A percentile compares a stretch with the other conserved stretches of the same genome.
Evolutionary conservation across 1,139 yeast genomes (phyloP).

Genomic region (Scheffersomyces segobiensis): DNA sequence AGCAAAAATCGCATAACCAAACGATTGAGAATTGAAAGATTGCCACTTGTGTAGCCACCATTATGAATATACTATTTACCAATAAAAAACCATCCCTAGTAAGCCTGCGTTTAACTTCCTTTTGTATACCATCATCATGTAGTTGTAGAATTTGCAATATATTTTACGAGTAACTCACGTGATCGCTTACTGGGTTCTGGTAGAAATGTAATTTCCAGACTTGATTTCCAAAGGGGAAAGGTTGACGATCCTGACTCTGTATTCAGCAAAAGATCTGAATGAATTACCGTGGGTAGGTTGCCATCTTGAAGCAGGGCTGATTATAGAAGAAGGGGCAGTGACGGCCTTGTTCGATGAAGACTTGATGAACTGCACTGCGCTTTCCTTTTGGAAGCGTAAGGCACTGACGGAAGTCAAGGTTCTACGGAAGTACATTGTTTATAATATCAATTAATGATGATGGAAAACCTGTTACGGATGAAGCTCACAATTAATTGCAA

Average conservation of each 20-base stretch:
- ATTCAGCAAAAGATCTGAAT: constrained; percentile 56
- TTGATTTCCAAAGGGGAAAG: constrained; percentile 49
- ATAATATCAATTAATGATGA: constrained; percentile 1
- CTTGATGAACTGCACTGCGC: constrained; percentile 24
- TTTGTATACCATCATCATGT: not conserved
- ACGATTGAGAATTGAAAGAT: not conserved
- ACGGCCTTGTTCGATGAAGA: constrained; percentile 20
- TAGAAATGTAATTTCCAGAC: constrained; percentile 3
- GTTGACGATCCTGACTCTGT: constrained; percentile 51
- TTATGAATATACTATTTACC: not conserved
- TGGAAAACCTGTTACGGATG: not conserved
- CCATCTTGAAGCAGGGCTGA: constrained; percentile 28
- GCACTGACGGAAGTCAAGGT: constrained; percentile 13
- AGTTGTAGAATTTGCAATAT: no score
- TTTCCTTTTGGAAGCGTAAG: constrained; percentile 24
- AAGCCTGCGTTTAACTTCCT: not conserved
- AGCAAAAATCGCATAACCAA: not conserved
- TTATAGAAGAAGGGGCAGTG: constrained; percentile 12
- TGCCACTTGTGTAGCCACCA: not conserved
- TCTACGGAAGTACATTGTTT: constrained; percentile 8
- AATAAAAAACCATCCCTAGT: not conserved
- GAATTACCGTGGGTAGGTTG: constrained; percentile 40
- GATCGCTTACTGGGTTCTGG: not conserved
- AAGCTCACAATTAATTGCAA: not conserved
- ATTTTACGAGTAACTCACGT: not conserved